A percentile compares a stretch with the other conserved stretches of the same genome.
These are phyloP conservation scores for Scheffersomyces lignicola DNA, from an alignment of 1,139 yeast species.

Conservation along the genomic window DNA sequence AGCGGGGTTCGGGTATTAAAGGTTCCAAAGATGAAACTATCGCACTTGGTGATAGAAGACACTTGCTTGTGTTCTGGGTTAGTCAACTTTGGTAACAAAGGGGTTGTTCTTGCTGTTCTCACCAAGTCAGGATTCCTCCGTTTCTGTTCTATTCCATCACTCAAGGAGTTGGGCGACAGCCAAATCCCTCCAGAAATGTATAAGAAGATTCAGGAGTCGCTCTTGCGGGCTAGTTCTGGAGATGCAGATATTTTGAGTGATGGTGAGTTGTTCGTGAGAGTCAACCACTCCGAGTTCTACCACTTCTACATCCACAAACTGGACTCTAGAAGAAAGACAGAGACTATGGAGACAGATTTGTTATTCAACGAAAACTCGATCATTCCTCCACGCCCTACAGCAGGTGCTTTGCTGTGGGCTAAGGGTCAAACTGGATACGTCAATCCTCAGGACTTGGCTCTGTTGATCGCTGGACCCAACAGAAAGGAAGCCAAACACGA, in stretches of 20 bases:
- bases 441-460: constrained; percentile 56
- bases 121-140: constrained; percentile 40
- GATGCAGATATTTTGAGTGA: constrained; percentile 49
- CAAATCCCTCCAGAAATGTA: constrained; percentile 36
- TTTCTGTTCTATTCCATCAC: constrained; percentile 39
- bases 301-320: constrained; percentile 37
- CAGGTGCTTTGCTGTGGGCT: constrained; percentile 85
- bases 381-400: constrained; percentile 78
- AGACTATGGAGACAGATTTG: constrained; percentile 38
- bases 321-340: constrained; percentile 36
- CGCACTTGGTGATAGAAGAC: constrained; percentile 67
- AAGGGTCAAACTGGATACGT: constrained; percentile 66
- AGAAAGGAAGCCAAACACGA: constrained; percentile 53
- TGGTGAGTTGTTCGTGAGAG: constrained; percentile 73
- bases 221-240: constrained; percentile 18
- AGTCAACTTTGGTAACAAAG: constrained; percentile 27
- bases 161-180: constrained; percentile 38
- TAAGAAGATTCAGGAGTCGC: constrained; percentile 21
- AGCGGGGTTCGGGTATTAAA: constrained; percentile 66
- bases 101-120: constrained; percentile 38
- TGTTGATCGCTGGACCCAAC: constrained; percentile 60
- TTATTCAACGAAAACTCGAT: constrained; percentile 59
- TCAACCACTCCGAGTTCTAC: constrained; percentile 55
- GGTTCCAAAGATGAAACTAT: constrained; percentile 58
- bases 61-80: constrained; percentile 53